A percentile compares a stretch with the other conserved stretches of the same genome.
These are phyloP conservation scores for Thamnidium elegans DNA, from an alignment of 192 early-diverging fungal genomes.

Conservation along the genomic window DNA sequence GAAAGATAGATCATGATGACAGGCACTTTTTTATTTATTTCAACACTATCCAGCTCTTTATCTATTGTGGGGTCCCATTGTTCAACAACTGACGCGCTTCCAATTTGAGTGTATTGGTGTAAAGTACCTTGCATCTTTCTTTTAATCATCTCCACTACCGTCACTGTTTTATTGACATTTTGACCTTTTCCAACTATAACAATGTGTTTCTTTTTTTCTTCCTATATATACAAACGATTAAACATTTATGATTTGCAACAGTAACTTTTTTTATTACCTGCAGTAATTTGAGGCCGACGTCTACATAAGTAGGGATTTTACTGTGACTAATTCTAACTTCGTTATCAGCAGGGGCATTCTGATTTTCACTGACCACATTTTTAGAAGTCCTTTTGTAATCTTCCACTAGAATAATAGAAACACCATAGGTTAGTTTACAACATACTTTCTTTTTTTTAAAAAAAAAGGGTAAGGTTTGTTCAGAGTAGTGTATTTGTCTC, in stretches of 20 bases:
- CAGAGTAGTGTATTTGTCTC: neutral
- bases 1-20: slow-evolving; percentile 27
- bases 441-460: neutral
- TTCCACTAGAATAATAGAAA: slow-evolving; percentile 26
- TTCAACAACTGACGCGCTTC: slow-evolving; percentile 28
- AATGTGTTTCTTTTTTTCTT: slow-evolving; percentile 1
- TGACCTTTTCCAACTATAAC: slow-evolving; percentile 42
- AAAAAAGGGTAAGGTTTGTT: neutral
- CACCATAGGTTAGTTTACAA: too few species aligned
- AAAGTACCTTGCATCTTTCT: slow-evolving; percentile 47
- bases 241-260: neutral
- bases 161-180: slow-evolving; percentile 59
- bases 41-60: slow-evolving; percentile 29
- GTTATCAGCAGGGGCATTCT: slow-evolving; percentile 24
- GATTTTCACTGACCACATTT: neutral
- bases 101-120: slow-evolving; percentile 56
- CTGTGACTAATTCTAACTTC: slow-evolving; percentile 25
- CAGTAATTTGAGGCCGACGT: slow-evolving; percentile 19
- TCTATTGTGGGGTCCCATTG: slow-evolving; percentile 31
- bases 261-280: slow-evolving; percentile 20
- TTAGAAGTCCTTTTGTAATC: slow-evolving; percentile 22
- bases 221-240: neutral
- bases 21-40: slow-evolving; percentile 21
- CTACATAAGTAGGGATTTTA: slow-evolving; percentile 24
- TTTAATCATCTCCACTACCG: slow-evolving; percentile 67